Conservation (phyloP, 176 grass and related monocot genomes). For the Paspalum vaginatum region DNA sequence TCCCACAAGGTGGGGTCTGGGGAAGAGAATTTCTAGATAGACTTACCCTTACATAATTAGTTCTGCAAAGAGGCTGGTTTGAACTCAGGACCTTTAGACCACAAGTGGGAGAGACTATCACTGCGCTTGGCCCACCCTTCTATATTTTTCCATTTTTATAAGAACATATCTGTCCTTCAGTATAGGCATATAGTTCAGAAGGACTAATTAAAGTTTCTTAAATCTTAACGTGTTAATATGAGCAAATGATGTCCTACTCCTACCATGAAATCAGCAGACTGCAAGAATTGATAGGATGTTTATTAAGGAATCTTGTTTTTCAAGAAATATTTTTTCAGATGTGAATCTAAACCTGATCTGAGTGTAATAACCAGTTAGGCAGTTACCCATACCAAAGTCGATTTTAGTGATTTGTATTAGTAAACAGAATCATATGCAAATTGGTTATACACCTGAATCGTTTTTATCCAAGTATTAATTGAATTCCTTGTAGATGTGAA, state of each 20-base stretch:
- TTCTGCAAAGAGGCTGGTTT: too few relatives aligned
- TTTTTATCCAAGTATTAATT: constrained; percentile 21
- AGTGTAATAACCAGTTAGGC: neutral
- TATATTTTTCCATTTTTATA: too few relatives aligned
- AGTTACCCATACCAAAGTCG: neutral
- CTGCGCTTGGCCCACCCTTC: too few relatives aligned
- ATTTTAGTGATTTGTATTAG: neutral
- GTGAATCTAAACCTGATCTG: constrained; percentile 5
- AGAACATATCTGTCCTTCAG: neutral
- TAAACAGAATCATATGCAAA: constrained; percentile 13
- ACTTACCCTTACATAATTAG: too few relatives aligned
- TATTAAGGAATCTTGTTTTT: neutral
- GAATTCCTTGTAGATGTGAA: neutral
- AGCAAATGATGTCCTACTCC: neutral
- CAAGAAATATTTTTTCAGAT: constrained; percentile 9
- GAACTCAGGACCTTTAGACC: too few relatives aligned
- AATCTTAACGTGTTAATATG: neutral
- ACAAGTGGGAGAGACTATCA: too few relatives aligned
- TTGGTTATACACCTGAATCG: neutral
- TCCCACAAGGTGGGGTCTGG: too few relatives aligned
- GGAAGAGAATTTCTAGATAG: too few relatives aligned
- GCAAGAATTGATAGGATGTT: neutral
- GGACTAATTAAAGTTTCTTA: neutral
- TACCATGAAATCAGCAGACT: constrained; percentile 12
- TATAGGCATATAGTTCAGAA: neutral